Base-by-base conservation (phyloP, 257 asterid genomes). In the Forsythia suspensa region DNA sequence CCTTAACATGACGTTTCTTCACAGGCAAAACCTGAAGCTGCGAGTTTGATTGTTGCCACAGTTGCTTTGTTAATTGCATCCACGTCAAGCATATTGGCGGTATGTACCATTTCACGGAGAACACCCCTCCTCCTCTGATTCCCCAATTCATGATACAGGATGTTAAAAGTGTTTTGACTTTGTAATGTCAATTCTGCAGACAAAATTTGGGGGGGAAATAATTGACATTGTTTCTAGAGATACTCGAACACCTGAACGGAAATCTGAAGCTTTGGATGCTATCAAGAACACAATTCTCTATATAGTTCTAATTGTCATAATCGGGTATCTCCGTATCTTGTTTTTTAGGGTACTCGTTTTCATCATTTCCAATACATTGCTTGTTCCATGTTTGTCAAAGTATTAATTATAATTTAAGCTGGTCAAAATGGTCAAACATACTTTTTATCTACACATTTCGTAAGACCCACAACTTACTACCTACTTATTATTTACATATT, bases 21-120 rank as follows among this genome's bases (percentile, higher is more conserved):
- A 74, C 91, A 92, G 97, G 97, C 97, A 38, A 92, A 86, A 82
- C 92, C 97, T 57, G 97, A 92, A 84, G 91, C 94, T 21, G 88
- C 86, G 51, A 76, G 75, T 80, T 85, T 92, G 87, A 51, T 90
- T 77, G 44, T 93, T 82, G 97, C 87, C 74, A 93, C 97, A 8
- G 40, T 88, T 76, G 97, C 97, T 68, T 84, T 93, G 81, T 80
- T 93, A 88, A 86, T 91, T 83, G 93, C 92, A 70, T 88, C 97
- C 70, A 91, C 97, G 2, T 86, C 97, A 71, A 87, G 92, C 85
- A 78, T 93, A 46, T 84, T 93, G 79, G 90, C 91, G 85, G 97
- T 93, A 87, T 37, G 94, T 83, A 71, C 77, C 79, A 46, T n/a
- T 34, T 65, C 66, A 59, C 18, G 39, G 46, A 24, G 38, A 80